phyloP scores from a whole-genome alignment of 148 eudicot species.

The Pouteria glomerata region DNA sequence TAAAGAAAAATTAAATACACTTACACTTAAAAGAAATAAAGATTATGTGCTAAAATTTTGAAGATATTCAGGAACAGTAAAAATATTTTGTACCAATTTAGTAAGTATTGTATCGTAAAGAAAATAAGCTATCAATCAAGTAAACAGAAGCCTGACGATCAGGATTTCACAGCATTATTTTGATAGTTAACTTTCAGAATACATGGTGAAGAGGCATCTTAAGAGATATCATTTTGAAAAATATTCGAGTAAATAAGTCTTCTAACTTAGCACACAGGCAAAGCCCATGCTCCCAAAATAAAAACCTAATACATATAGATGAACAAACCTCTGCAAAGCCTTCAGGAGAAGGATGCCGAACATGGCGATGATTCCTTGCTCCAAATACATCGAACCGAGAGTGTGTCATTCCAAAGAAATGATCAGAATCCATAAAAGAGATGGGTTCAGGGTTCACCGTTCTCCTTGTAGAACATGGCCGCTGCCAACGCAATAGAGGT shows the following conservation, averaged over 20 bases:
- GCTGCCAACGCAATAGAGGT: slow-evolving; percentile 40
- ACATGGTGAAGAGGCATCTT: background rate
- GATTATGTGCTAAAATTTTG: background rate
- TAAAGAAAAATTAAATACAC: background rate
- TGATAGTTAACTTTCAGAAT: background rate
- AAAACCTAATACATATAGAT: background rate
- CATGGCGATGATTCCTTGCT: slow-evolving; percentile 68
- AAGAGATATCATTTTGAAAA: background rate
- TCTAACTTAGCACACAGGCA: background rate
- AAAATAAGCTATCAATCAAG: background rate
- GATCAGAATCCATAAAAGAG: slow-evolving; percentile 45
- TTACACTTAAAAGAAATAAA: background rate
- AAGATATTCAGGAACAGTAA: background rate
- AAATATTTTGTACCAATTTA: too few species aligned
- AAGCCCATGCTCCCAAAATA: background rate
- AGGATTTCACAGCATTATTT: background rate
- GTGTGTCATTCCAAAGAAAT: slow-evolving; percentile 35
- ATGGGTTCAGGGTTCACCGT: slow-evolving; percentile 55
- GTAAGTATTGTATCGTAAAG: background rate
- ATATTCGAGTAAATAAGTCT: background rate
- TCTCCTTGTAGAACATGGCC: slow-evolving; percentile 57
- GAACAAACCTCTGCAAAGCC: slow-evolving; percentile 74
- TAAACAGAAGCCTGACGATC: background rate
- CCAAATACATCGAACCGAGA: slow-evolving; percentile 56
- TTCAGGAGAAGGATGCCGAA: slow-evolving; percentile 68